Percentiles rank a stretch among this genome's conserved stretches.
Evolutionary conservation across 305 asterid species (phyloP).

Genomic region (Fraxinus velutina): DNA sequence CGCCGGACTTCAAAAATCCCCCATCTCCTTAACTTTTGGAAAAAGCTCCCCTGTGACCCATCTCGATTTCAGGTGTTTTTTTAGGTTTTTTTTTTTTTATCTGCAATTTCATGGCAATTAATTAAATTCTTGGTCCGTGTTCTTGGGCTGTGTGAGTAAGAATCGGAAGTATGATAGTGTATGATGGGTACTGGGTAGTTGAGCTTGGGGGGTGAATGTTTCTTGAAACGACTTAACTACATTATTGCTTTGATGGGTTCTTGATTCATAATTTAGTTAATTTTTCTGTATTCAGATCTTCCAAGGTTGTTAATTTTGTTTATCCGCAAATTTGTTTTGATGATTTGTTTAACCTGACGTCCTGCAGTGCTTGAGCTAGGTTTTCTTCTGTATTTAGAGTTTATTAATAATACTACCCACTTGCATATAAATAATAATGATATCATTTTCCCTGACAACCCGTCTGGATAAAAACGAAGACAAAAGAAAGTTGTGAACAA

Average conservation of each 20-base stretch:
- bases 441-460: not conserved
- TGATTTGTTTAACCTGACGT: not conserved
- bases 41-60: constrained; percentile 2
- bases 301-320: not conserved
- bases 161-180: not conserved
- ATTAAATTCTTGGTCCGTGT: not conserved
- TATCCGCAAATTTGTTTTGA: not conserved
- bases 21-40: constrained; percentile 12
- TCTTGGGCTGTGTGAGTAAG: not conserved
- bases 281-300: not conserved
- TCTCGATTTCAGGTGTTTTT: constrained; percentile 32
- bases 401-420: not conserved
- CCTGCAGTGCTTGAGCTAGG: not conserved
- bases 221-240: not conserved
- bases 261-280: not conserved
- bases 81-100: not conserved
- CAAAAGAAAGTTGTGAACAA: not conserved
- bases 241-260: not conserved
- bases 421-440: not conserved
- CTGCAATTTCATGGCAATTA: not conserved
- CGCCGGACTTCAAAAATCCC: constrained; percentile 14
- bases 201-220: constrained; percentile 8
- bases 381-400: not conserved
- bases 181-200: not conserved
- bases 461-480: not conserved